A percentile compares a stretch with the other conserved stretches of the same genome.
phyloP scores from a whole-genome alignment of 2,329 filamentous ascomycete genomes.

The Fusarium tjaetaba region DNA sequence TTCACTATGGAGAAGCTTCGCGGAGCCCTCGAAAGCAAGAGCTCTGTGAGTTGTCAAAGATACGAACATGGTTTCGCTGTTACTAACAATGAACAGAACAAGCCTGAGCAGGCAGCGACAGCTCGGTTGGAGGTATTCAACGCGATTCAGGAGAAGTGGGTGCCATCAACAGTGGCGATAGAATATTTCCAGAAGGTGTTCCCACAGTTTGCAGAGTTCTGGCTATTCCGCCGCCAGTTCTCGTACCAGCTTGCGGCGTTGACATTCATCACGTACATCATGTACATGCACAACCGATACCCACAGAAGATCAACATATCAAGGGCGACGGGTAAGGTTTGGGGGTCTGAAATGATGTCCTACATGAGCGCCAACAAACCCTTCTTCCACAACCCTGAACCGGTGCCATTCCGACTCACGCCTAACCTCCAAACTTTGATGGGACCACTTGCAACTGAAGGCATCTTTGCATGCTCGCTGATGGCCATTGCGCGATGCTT shows the following conservation, averaged over 20 bases:
- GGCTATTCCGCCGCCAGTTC: constrained; percentile 97
- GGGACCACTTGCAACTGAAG: constrained; percentile 94
- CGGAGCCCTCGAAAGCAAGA: constrained; percentile 76
- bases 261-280: constrained; percentile 98
- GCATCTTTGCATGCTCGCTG: constrained; percentile 92
- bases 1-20: constrained; percentile 96
- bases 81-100: constrained; percentile 60
- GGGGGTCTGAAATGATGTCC: constrained; percentile 94
- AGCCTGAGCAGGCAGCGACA: constrained; percentile 73
- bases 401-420: constrained; percentile 95
- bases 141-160: constrained; percentile 93
- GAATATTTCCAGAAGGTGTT: constrained; percentile 92
- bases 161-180: constrained; percentile 81
- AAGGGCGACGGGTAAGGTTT: constrained; percentile 88
- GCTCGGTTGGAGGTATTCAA: constrained; percentile 91
- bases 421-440: constrained; percentile 96
- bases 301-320: constrained; percentile 96
- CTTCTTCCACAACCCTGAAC: constrained; percentile 93
- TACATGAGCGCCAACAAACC: constrained; percentile 86
- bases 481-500: constrained; percentile 97
- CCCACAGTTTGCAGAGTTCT: constrained; percentile 92
- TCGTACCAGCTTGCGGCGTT: constrained; percentile 94
- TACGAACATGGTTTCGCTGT: not conserved
- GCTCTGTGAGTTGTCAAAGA: constrained; percentile 56
- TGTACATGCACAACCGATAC: constrained; percentile 96